Evolutionary conservation across 176 grass and related monocot genomes (phyloP).

Genomic region (Cenchrus americanus): DNA sequence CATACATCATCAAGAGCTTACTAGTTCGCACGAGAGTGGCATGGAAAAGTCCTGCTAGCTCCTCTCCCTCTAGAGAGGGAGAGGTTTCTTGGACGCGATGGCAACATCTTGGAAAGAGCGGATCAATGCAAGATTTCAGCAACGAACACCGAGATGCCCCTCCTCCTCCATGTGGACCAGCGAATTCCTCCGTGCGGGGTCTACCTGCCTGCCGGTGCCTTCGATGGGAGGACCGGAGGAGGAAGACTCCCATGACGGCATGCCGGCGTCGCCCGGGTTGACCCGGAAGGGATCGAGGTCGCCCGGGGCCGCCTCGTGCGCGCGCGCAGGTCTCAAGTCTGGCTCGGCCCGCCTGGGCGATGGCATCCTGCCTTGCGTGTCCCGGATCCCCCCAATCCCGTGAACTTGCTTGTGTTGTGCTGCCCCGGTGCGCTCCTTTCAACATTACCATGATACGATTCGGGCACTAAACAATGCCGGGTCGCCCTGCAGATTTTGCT

Average conservation of each 20-base stretch:
- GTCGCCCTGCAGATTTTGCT: background rate
- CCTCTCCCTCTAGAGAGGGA: background rate
- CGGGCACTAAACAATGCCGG: constrained; percentile 22
- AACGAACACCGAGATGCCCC: constrained; percentile 6
- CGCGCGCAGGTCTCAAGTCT: constrained; percentile 4
- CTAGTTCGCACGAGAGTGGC: background rate
- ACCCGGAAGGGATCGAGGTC: constrained; percentile 6
- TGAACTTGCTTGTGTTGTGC: constrained; percentile 38
- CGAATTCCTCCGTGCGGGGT: background rate
- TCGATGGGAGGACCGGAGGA: background rate
- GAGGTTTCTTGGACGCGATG: background rate
- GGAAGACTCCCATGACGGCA: constrained; percentile 6
- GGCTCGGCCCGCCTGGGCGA: background rate
- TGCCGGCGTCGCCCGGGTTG: constrained; percentile 24
- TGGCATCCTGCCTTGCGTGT: background rate
- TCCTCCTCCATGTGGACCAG: constrained; percentile 23
- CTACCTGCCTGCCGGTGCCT: constrained; percentile 4
- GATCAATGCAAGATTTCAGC: constrained; percentile 40
- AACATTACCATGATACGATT: constrained; percentile 18
- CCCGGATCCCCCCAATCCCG: constrained; percentile 36
- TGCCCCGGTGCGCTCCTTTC: constrained; percentile 5
- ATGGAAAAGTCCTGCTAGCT: background rate
- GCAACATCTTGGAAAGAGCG: constrained; percentile 37
- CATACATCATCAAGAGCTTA: background rate
- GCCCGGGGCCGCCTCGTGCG: background rate